Base-by-base conservation (phyloP, 495 filamentous ascomycete species). In the Rhypophila decipiens region DNA sequence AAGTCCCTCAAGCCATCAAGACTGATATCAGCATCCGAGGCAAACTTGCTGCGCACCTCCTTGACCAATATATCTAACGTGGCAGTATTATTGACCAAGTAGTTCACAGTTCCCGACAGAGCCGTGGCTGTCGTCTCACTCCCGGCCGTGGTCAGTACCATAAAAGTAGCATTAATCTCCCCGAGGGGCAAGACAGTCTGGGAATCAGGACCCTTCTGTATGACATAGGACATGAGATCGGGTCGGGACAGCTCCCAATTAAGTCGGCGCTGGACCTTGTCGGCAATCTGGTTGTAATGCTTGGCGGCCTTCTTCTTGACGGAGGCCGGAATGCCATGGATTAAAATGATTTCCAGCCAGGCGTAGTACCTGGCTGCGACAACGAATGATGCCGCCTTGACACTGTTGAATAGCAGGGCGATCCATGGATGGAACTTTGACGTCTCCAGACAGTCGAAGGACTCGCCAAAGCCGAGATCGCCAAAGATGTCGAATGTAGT, bases 101-200 rank as follows among this genome's bases (percentile, higher is more conserved):
- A 64, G 35, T 64, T 73, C 0, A 67, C 66, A 1, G 53, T 46
- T 3, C 63, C 69, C 1, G 67, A 64, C 0, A 79, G 54, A 0
- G 61, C 29, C 0, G 69, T 75, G 0, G 74, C 73, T 2, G 71
- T 76, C 0, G 74, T 78, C 47, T 78, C 76, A 42, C 59, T 68
- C 0, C 76, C 76, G 0, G 76, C 75, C 5, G 67, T 52, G 0
- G 78, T 60, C 12, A 83, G 55, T 1, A 70, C 36, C 13, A 35
- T 34, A 1, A 45, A 38, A 23, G 55, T 49, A 0, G 42, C 24
- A 15, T 47, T 42, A 0, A 64, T 44, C 50, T 64, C 44, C 3
- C 12, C 44, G 2, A 2, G 13, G 7, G 9, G 27, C 24, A 52
- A 29, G 12, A 31, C 10, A 9, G 4, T 18, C 7, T 38, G 5